Evolutionary conservation across 2,329 filamentous ascomycete species (phyloP).

Genomic region (Neurospora crassa): DNA sequence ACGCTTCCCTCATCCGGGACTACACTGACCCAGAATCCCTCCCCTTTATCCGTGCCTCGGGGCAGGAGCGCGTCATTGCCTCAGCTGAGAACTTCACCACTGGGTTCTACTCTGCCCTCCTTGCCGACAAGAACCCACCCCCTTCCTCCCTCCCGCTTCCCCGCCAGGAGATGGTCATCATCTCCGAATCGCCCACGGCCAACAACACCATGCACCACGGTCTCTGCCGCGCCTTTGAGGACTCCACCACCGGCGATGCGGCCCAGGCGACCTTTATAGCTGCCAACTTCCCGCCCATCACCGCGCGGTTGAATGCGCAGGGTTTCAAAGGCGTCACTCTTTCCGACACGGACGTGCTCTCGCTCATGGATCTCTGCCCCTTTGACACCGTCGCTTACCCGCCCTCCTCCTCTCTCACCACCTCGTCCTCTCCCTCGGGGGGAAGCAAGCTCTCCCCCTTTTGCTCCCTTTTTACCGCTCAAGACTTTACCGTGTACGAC

Average conservation of each 20-base stretch:
- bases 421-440: slow-evolving; percentile 8
- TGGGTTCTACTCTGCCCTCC: slow-evolving; percentile 57
- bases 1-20: slow-evolving; percentile 48
- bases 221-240: slow-evolving; percentile 61
- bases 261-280: slow-evolving; percentile 50
- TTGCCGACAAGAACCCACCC: slow-evolving; percentile 25
- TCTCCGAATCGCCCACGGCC: slow-evolving; percentile 54
- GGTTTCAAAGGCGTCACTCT: slow-evolving; percentile 57
- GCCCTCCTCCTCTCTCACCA: slow-evolving; percentile 29
- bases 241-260: slow-evolving; percentile 35
- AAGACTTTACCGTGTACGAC: slow-evolving; percentile 71
- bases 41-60: slow-evolving; percentile 39
- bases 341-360: slow-evolving; percentile 50
- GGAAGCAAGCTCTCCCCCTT: slow-evolving; percentile 47
- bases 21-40: slow-evolving; percentile 22
- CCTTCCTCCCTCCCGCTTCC: slow-evolving; percentile 26
- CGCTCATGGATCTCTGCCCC: slow-evolving; percentile 82
- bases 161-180: slow-evolving; percentile 48
- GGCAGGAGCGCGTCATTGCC: slow-evolving; percentile 28
- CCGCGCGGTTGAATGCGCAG: slow-evolving; percentile 57
- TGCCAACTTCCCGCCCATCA: slow-evolving; percentile 58
- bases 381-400: slow-evolving; percentile 63
- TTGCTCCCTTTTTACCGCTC: slow-evolving; percentile 61
- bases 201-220: slow-evolving; percentile 81
- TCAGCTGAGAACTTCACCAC: slow-evolving; percentile 68